Conservation (phyloP, 108 stramenopile genomes). For the Nannochloropsis salina region DNA sequence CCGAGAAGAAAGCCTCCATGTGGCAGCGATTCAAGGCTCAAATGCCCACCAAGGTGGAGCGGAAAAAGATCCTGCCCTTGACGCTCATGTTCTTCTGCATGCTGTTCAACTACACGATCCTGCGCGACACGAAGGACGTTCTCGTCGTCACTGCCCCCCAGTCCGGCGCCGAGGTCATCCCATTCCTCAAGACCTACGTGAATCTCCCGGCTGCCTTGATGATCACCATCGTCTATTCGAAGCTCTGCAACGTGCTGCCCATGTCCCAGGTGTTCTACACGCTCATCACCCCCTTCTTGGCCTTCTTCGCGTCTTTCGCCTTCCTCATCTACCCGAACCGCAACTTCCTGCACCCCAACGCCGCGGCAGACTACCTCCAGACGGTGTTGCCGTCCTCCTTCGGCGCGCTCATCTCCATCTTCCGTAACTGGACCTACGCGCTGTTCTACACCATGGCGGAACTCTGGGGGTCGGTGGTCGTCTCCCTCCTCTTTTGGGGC, state of each 20-base stretch:
- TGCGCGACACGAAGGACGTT: constrained; percentile 67
- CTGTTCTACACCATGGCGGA: constrained; percentile 96
- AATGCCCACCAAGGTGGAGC: constrained; percentile 57
- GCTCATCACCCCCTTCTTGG: constrained; percentile 73
- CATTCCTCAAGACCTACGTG: constrained; percentile 93
- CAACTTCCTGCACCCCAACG: constrained; percentile 76
- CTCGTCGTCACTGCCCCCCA: constrained; percentile 60
- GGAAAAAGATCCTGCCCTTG: constrained; percentile 82
- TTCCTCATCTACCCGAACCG: constrained; percentile 75
- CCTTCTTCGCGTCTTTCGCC: constrained; percentile 82
- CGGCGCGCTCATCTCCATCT: constrained; percentile 42
- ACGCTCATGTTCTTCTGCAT: constrained; percentile 93
- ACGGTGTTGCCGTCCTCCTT: constrained; percentile 56
- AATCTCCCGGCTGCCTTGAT: constrained; percentile 72
- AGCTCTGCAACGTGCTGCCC: constrained; percentile 73
- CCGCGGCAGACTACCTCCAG: constrained; percentile 67
- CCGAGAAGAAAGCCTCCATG: background rate
- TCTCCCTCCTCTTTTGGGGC: constrained; percentile 92
- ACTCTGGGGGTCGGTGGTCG: constrained; percentile 94
- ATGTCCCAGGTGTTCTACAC: constrained; percentile 81
- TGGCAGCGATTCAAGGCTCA: constrained; percentile 26
- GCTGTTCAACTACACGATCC: constrained; percentile 95
- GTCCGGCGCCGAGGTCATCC: constrained; percentile 85
- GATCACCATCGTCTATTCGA: constrained; percentile 80
- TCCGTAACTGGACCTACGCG: constrained; percentile 86